Base-by-base conservation (phyloP, 1,284 basidiomycete genomes). In the Trichosporon faecale region DNA sequence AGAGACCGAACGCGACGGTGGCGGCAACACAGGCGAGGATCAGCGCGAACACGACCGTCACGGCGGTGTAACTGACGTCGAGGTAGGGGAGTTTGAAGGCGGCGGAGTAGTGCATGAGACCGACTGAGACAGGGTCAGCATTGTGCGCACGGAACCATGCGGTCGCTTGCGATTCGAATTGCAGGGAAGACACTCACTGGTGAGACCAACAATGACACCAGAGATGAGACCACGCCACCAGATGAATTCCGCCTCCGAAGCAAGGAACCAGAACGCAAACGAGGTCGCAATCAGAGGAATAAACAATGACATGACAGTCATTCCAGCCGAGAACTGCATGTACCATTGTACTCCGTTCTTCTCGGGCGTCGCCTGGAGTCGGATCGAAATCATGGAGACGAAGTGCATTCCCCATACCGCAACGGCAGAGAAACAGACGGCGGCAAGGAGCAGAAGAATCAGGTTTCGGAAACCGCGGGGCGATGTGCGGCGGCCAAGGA, bases 341-440 rank as follows among this genome's bases (percentile, higher is more conserved):
- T 83, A 85, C 85, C 85, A 86, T 21, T 67, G 33, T n/a, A 61
- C 37, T 2, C 55, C 57, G 11, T 60, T 11, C n/a, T 25, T 27
- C 9, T n/a, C 66, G 29, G 61, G 60, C 3, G 33, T 31, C 46
- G 71, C 37, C 46, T 76, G 70, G 18, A 86, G 80, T 35, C 80
- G 76, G 68, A 85, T 80, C 78, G 83, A 81, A 72, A 80, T 80
- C 82, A 84, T 84, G 68, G 84, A 83, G 76, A 86, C 85, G 70
- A 86, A 86, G 79, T 86, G 85, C 85, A 84, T 84, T 29, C 79
- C 80, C 83, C 82, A 85, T 14, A 84, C 91, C 75, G 90, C 92
- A 75, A 94, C 92, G 23, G 92, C 93, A 63, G 93, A 92, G 87
- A 95, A 95, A 69, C 93, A 91, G 64, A 88, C 86, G 35, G 93